Evolutionary conservation across 495 filamentous ascomycete species (phyloP).

Genomic region (Penicillium turbatum): DNA sequence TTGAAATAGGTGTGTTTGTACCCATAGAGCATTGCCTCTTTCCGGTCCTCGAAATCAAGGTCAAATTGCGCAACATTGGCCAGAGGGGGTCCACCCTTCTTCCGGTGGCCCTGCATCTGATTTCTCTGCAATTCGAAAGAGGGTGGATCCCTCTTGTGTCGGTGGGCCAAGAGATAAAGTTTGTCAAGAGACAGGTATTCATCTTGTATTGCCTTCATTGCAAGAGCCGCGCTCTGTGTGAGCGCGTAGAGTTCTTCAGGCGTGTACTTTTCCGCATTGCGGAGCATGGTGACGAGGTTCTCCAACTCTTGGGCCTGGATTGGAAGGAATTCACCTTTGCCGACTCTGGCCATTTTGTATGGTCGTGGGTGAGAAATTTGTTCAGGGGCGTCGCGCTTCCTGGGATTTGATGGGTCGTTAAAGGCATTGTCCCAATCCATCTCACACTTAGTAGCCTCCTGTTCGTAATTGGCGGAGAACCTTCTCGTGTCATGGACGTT

Average conservation of each 20-base stretch:
- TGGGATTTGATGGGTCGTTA: conserved; percentile 27
- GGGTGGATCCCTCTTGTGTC: conserved; percentile 22
- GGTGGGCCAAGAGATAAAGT: conserved; percentile 47
- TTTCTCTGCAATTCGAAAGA: conserved; percentile 17
- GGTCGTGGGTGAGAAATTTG: conserved; percentile 43
- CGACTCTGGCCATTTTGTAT: conserved; percentile 32
- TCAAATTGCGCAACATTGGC: conserved; percentile 15
- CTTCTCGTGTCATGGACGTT: conserved; percentile 50
- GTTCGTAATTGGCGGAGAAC: conserved; percentile 40
- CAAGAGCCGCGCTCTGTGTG: conserved; percentile 48
- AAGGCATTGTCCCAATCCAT: conserved; percentile 33
- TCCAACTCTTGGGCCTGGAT: conserved; percentile 27
- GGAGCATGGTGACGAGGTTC: conserved; percentile 32
- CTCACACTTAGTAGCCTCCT: conserved; percentile 24
- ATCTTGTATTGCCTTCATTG: conserved; percentile 57
- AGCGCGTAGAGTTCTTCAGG: conserved; percentile 50
- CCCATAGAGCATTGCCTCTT: conserved; percentile 41
- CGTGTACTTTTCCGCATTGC: conserved; percentile 32
- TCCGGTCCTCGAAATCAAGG: conserved; percentile 37
- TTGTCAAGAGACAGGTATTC: conserved; percentile 60
- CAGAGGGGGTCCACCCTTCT: conserved; percentile 17
- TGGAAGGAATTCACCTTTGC: conserved; percentile 45
- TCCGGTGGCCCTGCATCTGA: conserved; percentile 15
- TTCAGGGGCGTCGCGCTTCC: conserved; percentile 44
- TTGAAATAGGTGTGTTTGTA: conserved; percentile 33